Evolutionary conservation across 257 asterid genomes (phyloP), one percentile per base, ranked within the genome.

Genomic region (Echium plantagineum): DNA sequence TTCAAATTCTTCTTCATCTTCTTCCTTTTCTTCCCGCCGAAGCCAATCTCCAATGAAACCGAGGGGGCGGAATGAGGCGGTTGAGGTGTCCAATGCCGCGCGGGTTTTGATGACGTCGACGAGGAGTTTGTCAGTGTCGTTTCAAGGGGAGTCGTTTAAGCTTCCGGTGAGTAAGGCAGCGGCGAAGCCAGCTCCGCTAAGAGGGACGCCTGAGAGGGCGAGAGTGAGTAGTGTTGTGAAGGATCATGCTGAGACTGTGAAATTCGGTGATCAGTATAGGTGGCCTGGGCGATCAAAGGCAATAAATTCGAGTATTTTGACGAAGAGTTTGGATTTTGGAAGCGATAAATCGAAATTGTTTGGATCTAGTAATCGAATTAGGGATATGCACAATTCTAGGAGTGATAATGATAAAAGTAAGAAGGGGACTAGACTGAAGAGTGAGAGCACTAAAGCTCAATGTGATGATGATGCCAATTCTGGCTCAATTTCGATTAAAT

Each of bases 101-200:
- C 83, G 65, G 77, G 58, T 77, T 75, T 62, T 89, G 66, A 70
- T 74, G 75, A 69, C 71, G 62, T 81, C 95, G 9, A 71, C 81
- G 65, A 72, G 93, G 77, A 84, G 90, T 62, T 71, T 82, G 51
- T 82, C 94, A 0, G 94, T 82, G 22, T 86, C 97, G 49, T 86
- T 89, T 80, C 95, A 86, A 75, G 95, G 97, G 46, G 83, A 83
- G 49, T n/a, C n/a, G n/a, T n/a, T n/a, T n/a, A n/a, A n/a, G n/a
- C n/a, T n/a, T n/a, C n/a, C n/a, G n/a, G n/a, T n/a, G n/a, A 75
- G 80, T 77, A 84, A 76, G 74, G 85, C 71, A 28, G 82, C 73
- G 74, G 83, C 67, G 32, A 87, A 84, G 70, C 80, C 84, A 18
- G 73, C 85, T 62, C 81, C 87, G 12, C 58, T 74, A 75, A 86